Base-by-base conservation (phyloP, 148 eudicot genomes). In the Chenopodium berlandieri region DNA sequence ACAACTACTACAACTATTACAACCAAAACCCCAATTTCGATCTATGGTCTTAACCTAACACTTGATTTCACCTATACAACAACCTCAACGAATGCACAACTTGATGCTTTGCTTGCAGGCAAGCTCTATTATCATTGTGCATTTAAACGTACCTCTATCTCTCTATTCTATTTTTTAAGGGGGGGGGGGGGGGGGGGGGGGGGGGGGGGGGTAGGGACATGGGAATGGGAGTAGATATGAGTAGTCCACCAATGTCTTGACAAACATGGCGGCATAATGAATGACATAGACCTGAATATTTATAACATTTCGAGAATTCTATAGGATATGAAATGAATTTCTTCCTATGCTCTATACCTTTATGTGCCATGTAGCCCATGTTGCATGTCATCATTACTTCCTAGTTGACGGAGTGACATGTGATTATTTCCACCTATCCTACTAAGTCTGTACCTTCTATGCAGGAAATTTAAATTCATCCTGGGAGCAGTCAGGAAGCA, bases 401-500 rank as follows among this genome's bases (percentile, higher is more conserved):
- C 72, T 76, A 71, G 10, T 23, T 83, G 75, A 22, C 19, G 62
- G 16, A 54, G 20, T 54, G 32, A 76, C 80, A 47, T 71, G 75
- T n/a, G 56, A 44, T 23, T 4, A 10, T 64, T 13, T 46, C 34
- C 23, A 74, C 25, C 11, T 76, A 76, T 37, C 7, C 9, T 47
- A 50, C 23, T 67, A 7, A 56, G 22, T 79, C 17, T 46, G 71
- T 40, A 1, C 20, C 56, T 27, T 34, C 67, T 14, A 68, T 82
- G 82, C 90, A 96, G 99, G 93, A 74, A 83, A 75, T 46, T 72
- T 81, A 73, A 89, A 84, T 86, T 79, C 92, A 69, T 87, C 93
- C 23, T 86, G 90, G 90, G 90, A 91, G 82, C 90, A 87, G 78
- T 84, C 98, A 73, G 97, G 88, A 83, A 89, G 83, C 80, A 67